Base-by-base conservation (phyloP, 228 moss, liverwort and hornwort species). In the Sphagnum magellanicum region DNA sequence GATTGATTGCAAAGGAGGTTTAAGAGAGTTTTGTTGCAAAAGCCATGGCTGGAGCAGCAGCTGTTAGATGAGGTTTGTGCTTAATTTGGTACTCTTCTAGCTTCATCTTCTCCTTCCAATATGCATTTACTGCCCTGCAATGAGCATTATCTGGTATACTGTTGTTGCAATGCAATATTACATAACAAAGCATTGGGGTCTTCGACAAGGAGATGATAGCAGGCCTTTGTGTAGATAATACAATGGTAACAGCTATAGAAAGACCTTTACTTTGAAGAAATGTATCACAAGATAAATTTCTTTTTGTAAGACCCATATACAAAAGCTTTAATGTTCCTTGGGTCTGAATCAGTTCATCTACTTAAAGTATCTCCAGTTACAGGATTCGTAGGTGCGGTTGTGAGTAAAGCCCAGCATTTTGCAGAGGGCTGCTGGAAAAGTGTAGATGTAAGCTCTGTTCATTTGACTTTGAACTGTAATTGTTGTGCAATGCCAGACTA, bases 11-110 rank as follows among this genome's bases (percentile, higher is more conserved):
- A 91, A 73, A 85, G 79, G 82, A 93, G 93, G 6, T 98, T 98
- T 63, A 91, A 72, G 75, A 84, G 73, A 76, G 97, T 89, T 47
- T 90, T 98, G 69, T 57, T 90, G 2, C 32, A 32, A 8, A 88
- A 91, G 78, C 91, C 97, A 68, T 98, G 97, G 93, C 91, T 91
- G 9, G 97, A 90, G 77, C 93, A 84, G 62, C 87, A 93, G 48
- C 85, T 91, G 62, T 93, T 91, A 70, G 97, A 90, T 91, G 32
- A 32, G 3, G 32, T 32, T 32, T 32, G 32, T 32, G 93, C 89
- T 51, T 51, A 70, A 71, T 48, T 10, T 2, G 16, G 47, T 4
- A 10, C 15, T 8, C 63, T 64, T 64, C 17, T 11, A 49, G 67
- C 51, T 67, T 67, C 12, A 12, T 55, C 12, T 12, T 55, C 12